phyloP scores from a whole-genome alignment of 202 grass and related monocot species.

The Hordeum pubiflorum region DNA sequence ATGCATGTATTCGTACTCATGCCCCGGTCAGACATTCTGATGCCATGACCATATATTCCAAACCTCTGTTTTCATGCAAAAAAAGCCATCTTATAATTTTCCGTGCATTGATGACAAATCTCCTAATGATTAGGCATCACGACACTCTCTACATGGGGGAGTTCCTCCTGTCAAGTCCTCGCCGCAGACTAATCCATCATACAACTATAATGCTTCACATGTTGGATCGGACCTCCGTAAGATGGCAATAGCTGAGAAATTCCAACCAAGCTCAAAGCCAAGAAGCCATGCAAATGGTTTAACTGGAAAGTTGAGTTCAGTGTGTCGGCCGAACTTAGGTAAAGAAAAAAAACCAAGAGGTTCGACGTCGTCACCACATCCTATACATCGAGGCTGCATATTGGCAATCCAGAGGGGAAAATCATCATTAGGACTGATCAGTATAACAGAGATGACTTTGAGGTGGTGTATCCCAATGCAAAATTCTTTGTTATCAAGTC shows the following conservation, averaged over 20 bases:
- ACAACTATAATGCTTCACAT: constrained; percentile 19
- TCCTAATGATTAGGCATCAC: constrained; percentile 22
- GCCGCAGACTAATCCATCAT: constrained; percentile 23
- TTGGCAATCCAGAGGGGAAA: constrained; percentile 30
- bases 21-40: neutral
- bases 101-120: constrained; percentile 6
- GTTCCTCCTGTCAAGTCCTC: constrained; percentile 27
- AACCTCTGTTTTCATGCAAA: neutral
- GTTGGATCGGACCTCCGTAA: constrained; percentile 23
- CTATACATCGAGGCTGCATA: constrained; percentile 31
- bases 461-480: constrained; percentile 55
- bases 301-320: neutral
- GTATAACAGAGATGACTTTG: constrained; percentile 67
- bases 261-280: constrained; percentile 17
- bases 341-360: constrained; percentile 9
- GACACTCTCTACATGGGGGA: constrained; percentile 13
- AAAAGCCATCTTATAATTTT: neutral
- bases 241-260: constrained; percentile 12
- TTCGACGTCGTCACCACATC: constrained; percentile 24
- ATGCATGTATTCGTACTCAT: constrained; percentile 12
- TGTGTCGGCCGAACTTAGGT: neutral
- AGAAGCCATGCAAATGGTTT: constrained; percentile 15
- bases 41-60: neutral
- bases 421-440: constrained; percentile 54
- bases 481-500: constrained; percentile 94